Evolutionary conservation across 2,329 filamentous ascomycete genomes (phyloP).

Genomic region (Verticillium nubilum): DNA sequence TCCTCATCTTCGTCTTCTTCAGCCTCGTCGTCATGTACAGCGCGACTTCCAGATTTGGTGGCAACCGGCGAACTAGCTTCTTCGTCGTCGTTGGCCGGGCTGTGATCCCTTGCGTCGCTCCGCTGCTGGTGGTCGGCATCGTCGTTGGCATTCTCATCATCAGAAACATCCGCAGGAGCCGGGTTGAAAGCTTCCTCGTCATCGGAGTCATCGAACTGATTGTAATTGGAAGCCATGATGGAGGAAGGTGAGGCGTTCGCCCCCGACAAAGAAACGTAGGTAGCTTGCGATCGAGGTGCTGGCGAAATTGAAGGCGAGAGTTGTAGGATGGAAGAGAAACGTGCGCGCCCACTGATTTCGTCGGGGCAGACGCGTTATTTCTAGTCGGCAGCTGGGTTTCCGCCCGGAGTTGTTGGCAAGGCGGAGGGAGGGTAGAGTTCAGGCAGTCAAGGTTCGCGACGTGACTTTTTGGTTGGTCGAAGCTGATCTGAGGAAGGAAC

Average conservation of each 20-base stretch:
- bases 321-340: background rate
- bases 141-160: slow-evolving; percentile 55
- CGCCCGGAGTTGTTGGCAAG: background rate
- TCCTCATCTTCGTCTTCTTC: slow-evolving; percentile 31
- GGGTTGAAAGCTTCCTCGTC: slow-evolving; percentile 92
- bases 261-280: background rate
- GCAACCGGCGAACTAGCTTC: slow-evolving; percentile 28
- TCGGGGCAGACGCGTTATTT: background rate
- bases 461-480: slow-evolving; percentile 1
- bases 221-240: slow-evolving; percentile 39
- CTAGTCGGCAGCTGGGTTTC: background rate
- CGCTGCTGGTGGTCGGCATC: slow-evolving; percentile 28
- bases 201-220: slow-evolving; percentile 57
- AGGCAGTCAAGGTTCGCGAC: slow-evolving; percentile 1
- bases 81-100: slow-evolving; percentile 30
- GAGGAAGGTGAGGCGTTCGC: background rate
- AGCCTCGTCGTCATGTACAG: slow-evolving; percentile 22
- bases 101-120: slow-evolving; percentile 40
- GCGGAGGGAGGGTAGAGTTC: background rate
- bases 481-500: background rate
- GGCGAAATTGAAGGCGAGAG: background rate
- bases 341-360: background rate
- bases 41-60: slow-evolving; percentile 15
- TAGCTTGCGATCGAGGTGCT: background rate
- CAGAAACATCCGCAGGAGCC: slow-evolving; percentile 65